Conservation (phyloP, 202 grass and related monocot genomes). For the Hordeum pubiflorum region DNA sequence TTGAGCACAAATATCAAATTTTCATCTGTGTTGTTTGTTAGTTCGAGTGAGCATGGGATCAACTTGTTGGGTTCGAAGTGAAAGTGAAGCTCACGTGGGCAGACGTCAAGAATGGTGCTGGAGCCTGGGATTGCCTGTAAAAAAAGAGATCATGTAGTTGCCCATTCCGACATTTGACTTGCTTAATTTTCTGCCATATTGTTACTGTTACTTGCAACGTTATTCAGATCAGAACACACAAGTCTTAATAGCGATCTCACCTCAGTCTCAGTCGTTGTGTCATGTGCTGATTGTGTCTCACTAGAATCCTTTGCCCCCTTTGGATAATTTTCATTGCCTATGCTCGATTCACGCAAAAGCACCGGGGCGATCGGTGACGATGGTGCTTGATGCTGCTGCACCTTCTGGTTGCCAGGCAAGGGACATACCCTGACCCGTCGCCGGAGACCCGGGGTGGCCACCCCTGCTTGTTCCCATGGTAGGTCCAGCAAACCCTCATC, state of each 20-base stretch:
- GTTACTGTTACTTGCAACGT: too few relatives aligned
- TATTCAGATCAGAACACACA: too few relatives aligned
- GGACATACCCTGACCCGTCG: too few relatives aligned
- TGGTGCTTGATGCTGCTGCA: too few relatives aligned
- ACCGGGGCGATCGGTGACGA: too few relatives aligned
- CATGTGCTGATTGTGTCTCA: neutral
- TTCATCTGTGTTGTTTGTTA: neutral
- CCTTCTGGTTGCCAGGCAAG: too few relatives aligned
- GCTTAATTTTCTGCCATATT: too few relatives aligned
- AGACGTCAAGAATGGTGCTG: neutral
- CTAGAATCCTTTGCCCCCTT: neutral
- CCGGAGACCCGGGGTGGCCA: too few relatives aligned
- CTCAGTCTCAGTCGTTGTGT: neutral
- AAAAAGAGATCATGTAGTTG: neutral
- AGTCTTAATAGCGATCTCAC: neutral
- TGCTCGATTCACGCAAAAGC: neutral
- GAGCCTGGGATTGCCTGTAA: neutral
- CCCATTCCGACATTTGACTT: neutral
- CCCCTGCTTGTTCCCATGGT: too few relatives aligned
- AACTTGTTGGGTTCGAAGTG: neutral
- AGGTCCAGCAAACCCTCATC: neutral
- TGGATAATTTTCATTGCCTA: neutral
- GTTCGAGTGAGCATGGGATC: neutral
- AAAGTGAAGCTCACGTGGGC: neutral
- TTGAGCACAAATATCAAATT: neutral